Evolutionary conservation across 2,329 filamentous ascomycete genomes (phyloP), one percentile per base, ranked within the genome.

Genomic region (Phialocephala subalpina): DNA sequence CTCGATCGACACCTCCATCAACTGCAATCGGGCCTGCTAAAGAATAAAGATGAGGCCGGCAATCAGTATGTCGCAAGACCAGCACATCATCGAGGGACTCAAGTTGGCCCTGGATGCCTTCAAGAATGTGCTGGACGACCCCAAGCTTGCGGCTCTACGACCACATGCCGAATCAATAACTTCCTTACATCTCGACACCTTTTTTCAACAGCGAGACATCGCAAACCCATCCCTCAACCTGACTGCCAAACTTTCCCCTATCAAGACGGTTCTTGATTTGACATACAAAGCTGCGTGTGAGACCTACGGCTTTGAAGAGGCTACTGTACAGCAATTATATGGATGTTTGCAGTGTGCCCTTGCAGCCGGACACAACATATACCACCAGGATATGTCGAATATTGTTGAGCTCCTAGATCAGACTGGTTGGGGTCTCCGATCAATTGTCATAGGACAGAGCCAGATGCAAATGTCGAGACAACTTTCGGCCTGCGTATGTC

Each of bases 261-360:
- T 58, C 56, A 58, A 58, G 33, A 58, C 35, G 29, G 29, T 58
- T 40, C n/a, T 58, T 36, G 56, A 58, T 58, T 42, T 58, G 35
- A 58, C 56, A 20, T 58, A 58, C 56, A 58, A 58, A 18, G 56
- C 56, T 58, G 35, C 56, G 20, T 58, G 56, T 33, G 56, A 58
- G 56, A 58, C 33, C 11, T 58, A 58, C 25, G 29, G 56, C 27
- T 40, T 58, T 38, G 56, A 58, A 40, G 56, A 58, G 56, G 35
- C 56, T 58, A 58, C 25, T 58, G 29, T 9, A 33, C 29, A 33
- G 29, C 29, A 33, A 33, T 33, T 33, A 33, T 33, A 33, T 9
- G 29, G 29, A 9, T 33, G 29, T 33, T 9, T 33, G 29, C 29
- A 33, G 29, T 33, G 29, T 33, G 29, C 29, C 29, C 29, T 33